A percentile compares a stretch with the other conserved stretches of the same genome.
These are phyloP conservation scores for Agroathelia rolfsii DNA, from an alignment of 1,284 basidiomycete genomes.

Conservation along the genomic window DNA sequence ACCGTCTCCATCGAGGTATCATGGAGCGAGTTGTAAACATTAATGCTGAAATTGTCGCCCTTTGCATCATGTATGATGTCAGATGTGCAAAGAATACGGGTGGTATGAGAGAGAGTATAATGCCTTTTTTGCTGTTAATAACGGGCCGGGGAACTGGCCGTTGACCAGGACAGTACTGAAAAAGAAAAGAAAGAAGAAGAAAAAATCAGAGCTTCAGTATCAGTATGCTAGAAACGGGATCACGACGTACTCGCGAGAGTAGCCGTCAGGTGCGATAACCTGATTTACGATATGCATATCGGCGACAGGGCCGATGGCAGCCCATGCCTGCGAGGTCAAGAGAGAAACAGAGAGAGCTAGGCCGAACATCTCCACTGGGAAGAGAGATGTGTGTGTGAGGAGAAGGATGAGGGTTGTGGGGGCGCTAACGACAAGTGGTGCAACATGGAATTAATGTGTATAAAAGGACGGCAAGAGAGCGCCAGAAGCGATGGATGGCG, in stretches of 20 bases:
- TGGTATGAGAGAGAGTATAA: neutral
- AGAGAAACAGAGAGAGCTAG: too few species aligned
- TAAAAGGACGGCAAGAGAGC: too few species aligned
- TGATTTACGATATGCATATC: slow-evolving; percentile 14
- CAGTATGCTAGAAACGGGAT: too few species aligned
- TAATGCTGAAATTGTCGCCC: slow-evolving; percentile 24
- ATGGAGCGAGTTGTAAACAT: slow-evolving; percentile 22
- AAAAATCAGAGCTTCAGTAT: too few species aligned
- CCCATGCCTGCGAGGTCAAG: too few species aligned
- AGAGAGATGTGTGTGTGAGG: too few species aligned
- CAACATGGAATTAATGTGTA: too few species aligned
- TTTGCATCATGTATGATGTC: slow-evolving; percentile 5
- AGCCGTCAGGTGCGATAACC: slow-evolving; percentile 18
- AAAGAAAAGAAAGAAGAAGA: too few species aligned
- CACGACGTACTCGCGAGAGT: slow-evolving; percentile 14
- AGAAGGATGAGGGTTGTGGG: too few species aligned
- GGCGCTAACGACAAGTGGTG: too few species aligned
- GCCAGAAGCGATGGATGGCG: too few species aligned
- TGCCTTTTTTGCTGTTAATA: slow-evolving; percentile 20
- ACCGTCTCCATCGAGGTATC: slow-evolving; percentile 23
- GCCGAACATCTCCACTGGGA: too few species aligned
- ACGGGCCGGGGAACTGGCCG: slow-evolving; percentile 19
- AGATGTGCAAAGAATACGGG: neutral
- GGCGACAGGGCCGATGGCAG: slow-evolving; percentile 15
- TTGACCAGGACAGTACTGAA: slow-evolving; percentile 17